Percentiles rank a stretch among this genome's conserved stretches.
Evolutionary conservation across 495 filamentous ascomycete genomes (phyloP).

Genomic region (Xylaria scruposa): DNA sequence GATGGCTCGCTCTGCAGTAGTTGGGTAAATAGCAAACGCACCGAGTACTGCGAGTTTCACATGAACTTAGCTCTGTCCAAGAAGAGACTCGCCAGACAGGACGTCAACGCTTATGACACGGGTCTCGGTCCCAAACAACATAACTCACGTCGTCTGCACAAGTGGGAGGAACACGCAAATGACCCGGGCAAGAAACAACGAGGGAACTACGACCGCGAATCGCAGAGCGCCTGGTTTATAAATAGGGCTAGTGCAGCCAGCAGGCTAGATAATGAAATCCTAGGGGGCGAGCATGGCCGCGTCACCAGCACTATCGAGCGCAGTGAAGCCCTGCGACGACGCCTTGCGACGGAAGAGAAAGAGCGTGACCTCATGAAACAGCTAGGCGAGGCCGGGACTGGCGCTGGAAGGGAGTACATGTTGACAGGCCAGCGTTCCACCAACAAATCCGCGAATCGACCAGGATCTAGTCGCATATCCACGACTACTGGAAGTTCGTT

Average conservation of each 20-base stretch:
- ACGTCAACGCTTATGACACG: slow-evolving; percentile 70
- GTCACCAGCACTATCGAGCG: slow-evolving; percentile 60
- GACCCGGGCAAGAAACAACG: slow-evolving; percentile 50
- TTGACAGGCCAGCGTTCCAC: slow-evolving; percentile 37
- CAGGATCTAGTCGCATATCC: slow-evolving; percentile 23
- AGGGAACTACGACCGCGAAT: slow-evolving; percentile 64
- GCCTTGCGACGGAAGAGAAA: slow-evolving; percentile 73
- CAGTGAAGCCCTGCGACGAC: slow-evolving; percentile 71
- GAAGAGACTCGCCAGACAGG: slow-evolving; percentile 73
- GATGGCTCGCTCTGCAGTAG: slow-evolving; percentile 80
- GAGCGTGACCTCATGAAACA: slow-evolving; percentile 81
- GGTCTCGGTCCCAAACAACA: slow-evolving; percentile 47
- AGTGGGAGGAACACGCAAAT: slow-evolving; percentile 30
- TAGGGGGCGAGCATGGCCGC: slow-evolving; percentile 58
- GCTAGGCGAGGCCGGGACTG: slow-evolving; percentile 66
- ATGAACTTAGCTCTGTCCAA: slow-evolving; percentile 78
- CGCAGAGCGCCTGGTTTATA: slow-evolving; percentile 66
- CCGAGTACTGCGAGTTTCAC: slow-evolving; percentile 93
- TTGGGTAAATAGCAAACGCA: slow-evolving; percentile 89
- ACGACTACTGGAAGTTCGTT: slow-evolving; percentile 14
- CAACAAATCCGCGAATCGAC: slow-evolving; percentile 24
- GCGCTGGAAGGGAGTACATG: slow-evolving; percentile 81
- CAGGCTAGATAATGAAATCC: slow-evolving; percentile 71
- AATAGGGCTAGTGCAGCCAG: slow-evolving; percentile 59
- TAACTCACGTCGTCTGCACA: slow-evolving; percentile 33